phyloP scores from a whole-genome alignment of 2,329 filamentous ascomycete species.

The Cladophialophora exuberans region DNA sequence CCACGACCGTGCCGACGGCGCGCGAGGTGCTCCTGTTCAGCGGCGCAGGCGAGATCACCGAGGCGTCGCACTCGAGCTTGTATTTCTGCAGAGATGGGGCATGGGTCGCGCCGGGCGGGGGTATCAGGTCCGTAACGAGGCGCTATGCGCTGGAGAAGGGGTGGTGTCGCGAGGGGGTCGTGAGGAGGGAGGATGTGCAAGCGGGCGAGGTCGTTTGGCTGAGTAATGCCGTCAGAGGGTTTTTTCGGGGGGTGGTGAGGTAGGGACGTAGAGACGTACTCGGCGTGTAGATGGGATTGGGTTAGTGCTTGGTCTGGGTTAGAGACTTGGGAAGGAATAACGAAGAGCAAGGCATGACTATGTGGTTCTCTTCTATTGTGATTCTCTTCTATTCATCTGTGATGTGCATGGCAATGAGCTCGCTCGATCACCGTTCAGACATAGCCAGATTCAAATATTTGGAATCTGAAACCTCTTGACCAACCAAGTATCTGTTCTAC shows the following conservation, averaged over 20 bases:
- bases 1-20: conserved; percentile 33
- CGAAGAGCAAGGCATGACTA: no score
- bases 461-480: no score
- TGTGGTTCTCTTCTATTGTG: no score
- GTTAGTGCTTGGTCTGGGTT: background rate
- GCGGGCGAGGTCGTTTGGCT: conserved; percentile 83
- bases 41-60: conserved; percentile 70
- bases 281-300: background rate
- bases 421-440: no score
- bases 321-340: no score
- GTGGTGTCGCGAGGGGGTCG: conserved; percentile 67
- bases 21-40: conserved; percentile 80
- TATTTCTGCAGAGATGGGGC: conserved; percentile 68
- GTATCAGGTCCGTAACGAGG: conserved; percentile 79
- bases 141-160: conserved; percentile 76
- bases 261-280: background rate
- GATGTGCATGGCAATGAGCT: no score
- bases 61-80: conserved; percentile 79
- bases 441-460: no score
- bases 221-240: conserved; percentile 85
- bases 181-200: conserved; percentile 50
- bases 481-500: no score
- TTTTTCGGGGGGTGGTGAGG: conserved; percentile 43
- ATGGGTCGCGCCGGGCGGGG: conserved; percentile 87
- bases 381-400: no score